phyloP scores from a whole-genome alignment of 805 yeast species.

The Torulaspora gathmanii region DNA sequence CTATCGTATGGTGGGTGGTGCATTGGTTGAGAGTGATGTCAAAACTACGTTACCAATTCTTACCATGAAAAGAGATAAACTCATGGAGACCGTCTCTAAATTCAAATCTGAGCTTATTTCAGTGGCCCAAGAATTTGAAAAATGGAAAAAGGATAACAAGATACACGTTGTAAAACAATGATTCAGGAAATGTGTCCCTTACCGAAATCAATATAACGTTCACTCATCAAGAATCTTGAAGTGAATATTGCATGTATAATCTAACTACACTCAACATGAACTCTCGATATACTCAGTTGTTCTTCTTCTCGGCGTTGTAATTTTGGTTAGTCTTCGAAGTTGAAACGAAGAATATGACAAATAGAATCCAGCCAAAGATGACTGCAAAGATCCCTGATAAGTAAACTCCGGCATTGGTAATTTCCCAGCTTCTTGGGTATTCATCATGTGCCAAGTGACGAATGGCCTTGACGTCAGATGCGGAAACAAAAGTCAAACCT shows the following conservation, averaged over 20 bases:
- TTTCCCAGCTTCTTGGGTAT: slow-evolving; percentile 87
- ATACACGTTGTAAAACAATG: slow-evolving; percentile 33
- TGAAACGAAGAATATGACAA: slow-evolving; percentile 56
- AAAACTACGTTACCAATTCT: slow-evolving; percentile 67
- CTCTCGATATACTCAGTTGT: slow-evolving; percentile 9
- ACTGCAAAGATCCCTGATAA: slow-evolving; percentile 67
- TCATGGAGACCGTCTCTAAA: slow-evolving; percentile 28
- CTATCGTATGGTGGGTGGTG: slow-evolving; percentile 92
- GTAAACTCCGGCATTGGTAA: slow-evolving; percentile 91
- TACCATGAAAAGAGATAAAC: slow-evolving; percentile 50
- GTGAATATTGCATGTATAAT: background rate
- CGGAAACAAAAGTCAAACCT: slow-evolving; percentile 66
- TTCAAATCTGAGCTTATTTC: slow-evolving; percentile 31
- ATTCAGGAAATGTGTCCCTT: background rate
- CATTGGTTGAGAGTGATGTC: slow-evolving; percentile 75
- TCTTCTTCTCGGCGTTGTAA: slow-evolving; percentile 21
- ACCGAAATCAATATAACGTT: background rate
- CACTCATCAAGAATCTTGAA: background rate
- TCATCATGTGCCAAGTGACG: slow-evolving; percentile 96
- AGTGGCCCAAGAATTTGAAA: slow-evolving; percentile 32
- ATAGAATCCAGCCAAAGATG: slow-evolving; percentile 67
- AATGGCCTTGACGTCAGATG: slow-evolving; percentile 68
- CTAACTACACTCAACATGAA: background rate
- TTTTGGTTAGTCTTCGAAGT: slow-evolving; percentile 18
- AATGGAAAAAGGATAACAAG: slow-evolving; percentile 36